Percentiles rank a stretch among this genome's conserved stretches.
Evolutionary conservation across 768 basidiomycete species (phyloP).

Genomic region (Kwoniella botswanensis): DNA sequence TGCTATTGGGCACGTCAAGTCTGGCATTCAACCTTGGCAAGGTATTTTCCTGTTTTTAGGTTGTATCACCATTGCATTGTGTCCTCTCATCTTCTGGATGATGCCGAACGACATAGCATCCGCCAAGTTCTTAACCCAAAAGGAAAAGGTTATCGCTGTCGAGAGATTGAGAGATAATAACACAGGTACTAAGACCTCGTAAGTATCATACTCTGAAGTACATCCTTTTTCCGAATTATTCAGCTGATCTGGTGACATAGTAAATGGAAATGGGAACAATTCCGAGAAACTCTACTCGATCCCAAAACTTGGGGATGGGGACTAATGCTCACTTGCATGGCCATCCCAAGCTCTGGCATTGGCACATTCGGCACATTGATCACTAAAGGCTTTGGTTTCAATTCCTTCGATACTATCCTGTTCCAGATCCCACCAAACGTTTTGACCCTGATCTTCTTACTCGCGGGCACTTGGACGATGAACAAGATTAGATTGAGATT

Average conservation of each 20-base stretch:
- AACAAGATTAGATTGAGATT: constrained; percentile 34
- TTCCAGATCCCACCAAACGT: constrained; percentile 42
- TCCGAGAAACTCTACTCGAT: constrained; percentile 41
- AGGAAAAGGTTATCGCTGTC: constrained; percentile 35
- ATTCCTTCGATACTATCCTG: constrained; percentile 27
- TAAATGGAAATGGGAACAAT: constrained; percentile 43
- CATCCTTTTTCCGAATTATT: background rate
- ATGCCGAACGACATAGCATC: constrained; percentile 32
- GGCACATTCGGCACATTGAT: constrained; percentile 37
- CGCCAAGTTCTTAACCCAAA: constrained; percentile 33
- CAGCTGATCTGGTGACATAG: background rate
- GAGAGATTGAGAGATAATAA: constrained; percentile 45
- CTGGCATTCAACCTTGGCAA: constrained; percentile 35
- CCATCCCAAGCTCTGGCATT: constrained; percentile 30
- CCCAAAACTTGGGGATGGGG: constrained; percentile 39
- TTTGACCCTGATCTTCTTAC: constrained; percentile 20
- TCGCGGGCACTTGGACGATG: constrained; percentile 29
- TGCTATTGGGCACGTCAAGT: constrained; percentile 43
- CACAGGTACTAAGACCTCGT: constrained; percentile 38
- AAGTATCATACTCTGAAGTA: background rate
- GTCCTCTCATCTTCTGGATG: constrained; percentile 31
- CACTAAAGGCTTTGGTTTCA: constrained; percentile 37
- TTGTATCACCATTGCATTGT: constrained; percentile 34
- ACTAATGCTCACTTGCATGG: constrained; percentile 35
- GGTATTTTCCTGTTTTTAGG: constrained; percentile 44